Percentiles rank a stretch among this genome's conserved stretches.
Evolutionary conservation across 129 eudicot species (phyloP).

Genomic region (Centella asiatica): DNA sequence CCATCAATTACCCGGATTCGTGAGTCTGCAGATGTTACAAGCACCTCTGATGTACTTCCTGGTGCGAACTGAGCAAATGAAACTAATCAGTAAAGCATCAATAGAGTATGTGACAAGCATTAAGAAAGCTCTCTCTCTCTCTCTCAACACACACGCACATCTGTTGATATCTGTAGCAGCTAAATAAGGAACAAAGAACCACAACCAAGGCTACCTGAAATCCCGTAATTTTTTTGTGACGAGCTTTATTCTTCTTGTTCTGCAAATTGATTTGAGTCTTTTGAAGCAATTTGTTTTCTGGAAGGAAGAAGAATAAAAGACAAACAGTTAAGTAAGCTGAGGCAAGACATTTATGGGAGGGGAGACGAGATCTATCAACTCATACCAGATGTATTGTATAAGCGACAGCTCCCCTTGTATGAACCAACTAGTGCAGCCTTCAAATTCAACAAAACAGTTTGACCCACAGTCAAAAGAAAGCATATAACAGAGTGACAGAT

Average conservation of each 20-base stretch:
- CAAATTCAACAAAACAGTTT: constrained; percentile 22
- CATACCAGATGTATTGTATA: constrained; percentile 71
- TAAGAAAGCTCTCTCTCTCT: too few species aligned
- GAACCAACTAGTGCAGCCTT: constrained; percentile 98
- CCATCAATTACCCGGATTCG: constrained; percentile 92
- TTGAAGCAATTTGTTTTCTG: constrained; percentile 83
- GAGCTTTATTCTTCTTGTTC: constrained; percentile 88
- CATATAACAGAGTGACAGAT: constrained; percentile 12
- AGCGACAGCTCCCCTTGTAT: constrained; percentile 88
- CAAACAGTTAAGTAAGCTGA: constrained; percentile 1
- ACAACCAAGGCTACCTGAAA: constrained; percentile 50
- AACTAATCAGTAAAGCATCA: constrained; percentile 16
- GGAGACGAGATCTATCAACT: constrained; percentile 9
- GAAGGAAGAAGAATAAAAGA: background rate
- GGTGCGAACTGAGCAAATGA: constrained; percentile 75
- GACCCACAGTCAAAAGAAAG: constrained; percentile 10
- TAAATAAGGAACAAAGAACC: background rate
- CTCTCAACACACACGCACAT: background rate
- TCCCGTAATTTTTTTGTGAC: constrained; percentile 91
- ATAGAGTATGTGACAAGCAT: background rate
- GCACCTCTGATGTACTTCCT: constrained; percentile 85
- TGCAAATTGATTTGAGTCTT: constrained; percentile 83
- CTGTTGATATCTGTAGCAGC: constrained; percentile 5
- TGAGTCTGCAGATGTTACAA: constrained; percentile 93
- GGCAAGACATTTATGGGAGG: background rate